phyloP scores from a whole-genome alignment of 768 basidiomycete genomes.

The Xerocomellus dryophilus region DNA sequence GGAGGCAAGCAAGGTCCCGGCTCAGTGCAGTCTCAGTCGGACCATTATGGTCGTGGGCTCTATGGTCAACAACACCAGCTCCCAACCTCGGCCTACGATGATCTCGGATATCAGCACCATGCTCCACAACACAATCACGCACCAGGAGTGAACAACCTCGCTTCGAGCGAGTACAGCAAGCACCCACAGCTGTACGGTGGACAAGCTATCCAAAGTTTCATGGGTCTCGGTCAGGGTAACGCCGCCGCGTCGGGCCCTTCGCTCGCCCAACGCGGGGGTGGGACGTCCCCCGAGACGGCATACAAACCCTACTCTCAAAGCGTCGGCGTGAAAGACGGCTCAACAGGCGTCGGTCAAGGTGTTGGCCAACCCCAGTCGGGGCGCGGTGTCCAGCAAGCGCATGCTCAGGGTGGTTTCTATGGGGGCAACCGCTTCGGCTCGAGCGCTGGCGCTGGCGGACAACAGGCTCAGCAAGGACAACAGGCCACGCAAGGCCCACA shows the following conservation, averaged over 20 bases:
- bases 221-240: conserved; percentile 54
- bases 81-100: conserved; percentile 46
- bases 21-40: conserved; percentile 49
- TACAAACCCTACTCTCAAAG: conserved; percentile 69
- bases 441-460: conserved; percentile 40
- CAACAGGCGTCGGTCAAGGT: conserved; percentile 39
- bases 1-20: conserved; percentile 63
- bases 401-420: conserved; percentile 45
- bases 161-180: conserved; percentile 44
- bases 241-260: conserved; percentile 45
- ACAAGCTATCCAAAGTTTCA: conserved; percentile 67
- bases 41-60: conserved; percentile 60
- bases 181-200: conserved; percentile 46
- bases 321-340: conserved; percentile 56
- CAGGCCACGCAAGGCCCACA: conserved; percentile 33
- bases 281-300: conserved; percentile 64
- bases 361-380: conserved; percentile 38
- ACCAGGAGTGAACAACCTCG: conserved; percentile 37
- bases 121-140: conserved; percentile 58
- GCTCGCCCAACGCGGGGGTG: conserved; percentile 42
- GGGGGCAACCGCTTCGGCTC: conserved; percentile 43
- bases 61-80: conserved; percentile 62
- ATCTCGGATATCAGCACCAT: conserved; percentile 53
- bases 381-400: conserved; percentile 44
- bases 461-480: conserved; percentile 49